Evolutionary conservation across 129 eudicot species (phyloP).

Genomic region (Rutidosis leptorrhynchoides): DNA sequence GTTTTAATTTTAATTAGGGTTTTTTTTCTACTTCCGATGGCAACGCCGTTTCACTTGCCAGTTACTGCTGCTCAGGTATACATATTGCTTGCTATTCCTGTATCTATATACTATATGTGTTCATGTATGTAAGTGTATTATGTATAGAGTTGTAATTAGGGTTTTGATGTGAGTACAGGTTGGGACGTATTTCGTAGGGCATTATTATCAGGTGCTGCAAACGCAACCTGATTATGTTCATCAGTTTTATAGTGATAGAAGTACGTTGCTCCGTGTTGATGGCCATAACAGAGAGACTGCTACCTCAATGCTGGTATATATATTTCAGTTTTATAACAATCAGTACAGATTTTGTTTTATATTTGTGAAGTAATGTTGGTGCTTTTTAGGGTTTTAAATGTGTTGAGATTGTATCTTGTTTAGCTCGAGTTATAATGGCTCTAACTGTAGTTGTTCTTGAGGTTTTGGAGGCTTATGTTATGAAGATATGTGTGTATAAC

Average conservation of each 20-base stretch:
- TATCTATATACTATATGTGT: background rate
- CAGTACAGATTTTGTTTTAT: background rate
- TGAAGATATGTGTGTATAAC: background rate
- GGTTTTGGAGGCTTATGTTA: background rate
- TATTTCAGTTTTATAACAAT: background rate
- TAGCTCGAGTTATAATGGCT: background rate
- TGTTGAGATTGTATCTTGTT: background rate
- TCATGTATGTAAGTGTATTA: background rate
- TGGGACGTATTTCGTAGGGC: constrained; percentile 74
- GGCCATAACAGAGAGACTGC: constrained; percentile 63
- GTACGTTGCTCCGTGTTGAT: constrained; percentile 79
- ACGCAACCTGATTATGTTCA: constrained; percentile 64
- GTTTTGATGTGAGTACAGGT: constrained; percentile 43
- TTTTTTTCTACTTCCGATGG: constrained; percentile 40
- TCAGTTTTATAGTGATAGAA: constrained; percentile 67
- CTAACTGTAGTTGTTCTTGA: background rate
- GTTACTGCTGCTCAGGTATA: constrained; percentile 73
- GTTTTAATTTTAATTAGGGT: constrained; percentile 42
- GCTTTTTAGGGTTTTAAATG: background rate
- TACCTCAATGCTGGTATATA: constrained; percentile 66
- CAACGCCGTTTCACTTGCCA: constrained; percentile 59
- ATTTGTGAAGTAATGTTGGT: background rate
- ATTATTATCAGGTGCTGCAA: constrained; percentile 72
- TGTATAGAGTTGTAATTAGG: background rate
- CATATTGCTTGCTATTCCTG: background rate